Base-by-base conservation (phyloP, 2,329 filamentous ascomycete species). In the Sphaerulina vaccinii region DNA sequence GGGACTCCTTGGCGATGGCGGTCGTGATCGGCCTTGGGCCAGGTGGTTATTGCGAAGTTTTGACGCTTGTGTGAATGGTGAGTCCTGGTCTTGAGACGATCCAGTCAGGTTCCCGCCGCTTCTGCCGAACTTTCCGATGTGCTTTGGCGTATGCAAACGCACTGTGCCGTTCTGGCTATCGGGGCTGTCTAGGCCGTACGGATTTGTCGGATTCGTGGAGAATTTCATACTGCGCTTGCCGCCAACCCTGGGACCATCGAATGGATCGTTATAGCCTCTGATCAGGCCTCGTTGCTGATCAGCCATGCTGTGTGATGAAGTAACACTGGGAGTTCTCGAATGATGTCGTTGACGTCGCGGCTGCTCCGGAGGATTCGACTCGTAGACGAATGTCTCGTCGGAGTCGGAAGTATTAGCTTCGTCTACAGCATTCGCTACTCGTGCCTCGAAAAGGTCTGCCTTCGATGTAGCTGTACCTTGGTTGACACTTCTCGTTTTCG, bases 331-430 rank as follows among this genome's bases (percentile, higher is more conserved):
- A 1, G 93, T 99, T 57, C 93, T 84, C 16, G 92, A 97, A 72
- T 97, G 92, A 70, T 92, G 90, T 55, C 90, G 82, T 45, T 89
- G 88, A 45, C 80, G 75, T 23, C 79, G 71, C 49, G 72, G 76
- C 19, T 77, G 74, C 60, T 85, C 83, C 11, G 80, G 79, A 8
- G 92, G 93, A 65, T 99, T 99, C 21, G 93, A 97, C 71, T 99
- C 93, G 73, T 99, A 99, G 13, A 99, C 93, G 70, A 97, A 99
- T 0, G 93, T 97, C 71, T 97, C 93, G 65, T 96, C 93, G 1
- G 92, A 97, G 69, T 99, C 93, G 5, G 92, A 96, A 10, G 92
- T 95, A 70, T 96, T 88, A 38, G 90, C 90, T 70, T 97, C 91
- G 68, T 97, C 92, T 46, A 99, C 90, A 7, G 92, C 92, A 69